These are phyloP conservation scores for Vanderwaltozyma yarrowii DNA, from an alignment of 805 yeast genomes.

Conservation along the genomic window DNA sequence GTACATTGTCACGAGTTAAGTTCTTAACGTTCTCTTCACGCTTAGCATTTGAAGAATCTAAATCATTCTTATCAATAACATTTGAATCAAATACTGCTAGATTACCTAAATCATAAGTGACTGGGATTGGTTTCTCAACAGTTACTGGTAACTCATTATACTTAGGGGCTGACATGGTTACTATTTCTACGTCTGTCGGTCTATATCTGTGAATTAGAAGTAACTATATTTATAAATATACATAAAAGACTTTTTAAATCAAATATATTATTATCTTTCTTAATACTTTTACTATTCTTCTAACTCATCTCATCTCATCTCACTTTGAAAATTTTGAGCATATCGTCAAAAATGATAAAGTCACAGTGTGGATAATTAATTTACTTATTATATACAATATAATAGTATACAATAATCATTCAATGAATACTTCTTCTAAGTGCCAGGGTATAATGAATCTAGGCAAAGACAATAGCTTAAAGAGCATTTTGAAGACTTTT, in stretches of 20 bases:
- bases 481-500: no score
- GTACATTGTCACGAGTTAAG: constrained; percentile 84
- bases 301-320: constrained; percentile 3
- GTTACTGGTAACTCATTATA: constrained; percentile 48
- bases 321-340: background rate
- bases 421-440: no score
- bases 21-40: constrained; percentile 56
- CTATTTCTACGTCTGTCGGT: background rate
- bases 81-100: constrained; percentile 83
- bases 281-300: no score
- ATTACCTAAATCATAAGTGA: constrained; percentile 80
- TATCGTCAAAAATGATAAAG: background rate
- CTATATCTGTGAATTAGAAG: background rate
- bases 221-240: no score
- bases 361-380: no score
- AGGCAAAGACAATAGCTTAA: no score
- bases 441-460: no score
- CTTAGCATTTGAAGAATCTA: constrained; percentile 41
- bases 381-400: no score
- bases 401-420: no score
- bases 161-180: constrained; percentile 7
- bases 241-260: no score
- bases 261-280: no score
- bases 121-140: constrained; percentile 88
- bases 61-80: constrained; percentile 58